Percentiles rank a stretch among this genome's conserved stretches.
These are phyloP conservation scores for Fremontodendron californicum DNA, from an alignment of 345 rosid genomes.

Conservation along the genomic window DNA sequence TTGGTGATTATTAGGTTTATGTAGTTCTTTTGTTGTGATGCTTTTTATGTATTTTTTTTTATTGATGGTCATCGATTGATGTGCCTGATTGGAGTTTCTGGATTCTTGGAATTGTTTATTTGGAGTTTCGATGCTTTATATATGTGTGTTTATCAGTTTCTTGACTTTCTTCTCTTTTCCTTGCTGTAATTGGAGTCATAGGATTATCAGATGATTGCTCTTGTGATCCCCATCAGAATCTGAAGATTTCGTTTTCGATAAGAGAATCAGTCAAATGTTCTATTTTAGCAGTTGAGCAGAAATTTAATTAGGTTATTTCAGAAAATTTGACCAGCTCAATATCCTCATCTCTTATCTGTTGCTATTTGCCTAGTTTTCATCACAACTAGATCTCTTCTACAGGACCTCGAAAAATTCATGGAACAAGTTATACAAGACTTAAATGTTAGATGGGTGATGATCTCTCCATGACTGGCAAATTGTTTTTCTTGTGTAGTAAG, in stretches of 20 bases:
- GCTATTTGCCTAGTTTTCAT: not conserved
- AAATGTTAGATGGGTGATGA: not conserved
- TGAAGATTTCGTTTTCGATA: not conserved
- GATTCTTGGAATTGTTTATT: not conserved
- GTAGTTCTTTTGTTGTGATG: not conserved
- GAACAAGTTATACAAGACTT: not conserved
- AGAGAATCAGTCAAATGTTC: not conserved
- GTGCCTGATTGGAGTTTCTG: not conserved
- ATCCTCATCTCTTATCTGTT: not conserved
- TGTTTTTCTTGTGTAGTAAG: not conserved
- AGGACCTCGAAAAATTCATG: not conserved
- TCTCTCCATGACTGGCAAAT: not conserved
- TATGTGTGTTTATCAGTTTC: not conserved
- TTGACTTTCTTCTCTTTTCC: not conserved
- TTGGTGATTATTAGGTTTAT: conserved; percentile 5
- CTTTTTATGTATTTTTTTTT: not conserved
- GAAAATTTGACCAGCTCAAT: not conserved
- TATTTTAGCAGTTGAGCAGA: not conserved
- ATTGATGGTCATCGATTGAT: not conserved
- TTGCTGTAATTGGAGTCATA: not conserved
- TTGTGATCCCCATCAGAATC: not conserved
- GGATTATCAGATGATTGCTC: not conserved
- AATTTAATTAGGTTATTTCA: not conserved
- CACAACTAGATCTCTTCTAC: not conserved
- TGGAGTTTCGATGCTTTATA: not conserved